Evolutionary conservation across 192 early-diverging fungal genomes (phyloP).

Genomic region (Spinellus fusiger): DNA sequence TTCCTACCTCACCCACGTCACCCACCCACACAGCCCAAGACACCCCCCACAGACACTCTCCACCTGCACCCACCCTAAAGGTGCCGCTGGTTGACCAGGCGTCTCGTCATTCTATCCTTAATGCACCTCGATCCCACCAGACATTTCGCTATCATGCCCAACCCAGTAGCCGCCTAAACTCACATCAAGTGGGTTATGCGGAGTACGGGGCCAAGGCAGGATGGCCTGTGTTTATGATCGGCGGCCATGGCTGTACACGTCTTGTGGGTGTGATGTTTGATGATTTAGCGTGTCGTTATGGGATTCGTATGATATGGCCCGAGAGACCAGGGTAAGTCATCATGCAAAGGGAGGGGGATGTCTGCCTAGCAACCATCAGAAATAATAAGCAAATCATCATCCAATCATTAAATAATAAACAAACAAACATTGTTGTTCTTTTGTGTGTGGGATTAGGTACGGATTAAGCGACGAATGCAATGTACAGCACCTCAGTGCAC

Average conservation of each 20-base stretch:
- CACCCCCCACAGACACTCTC: background rate
- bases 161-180: background rate
- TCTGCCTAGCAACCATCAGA: background rate
- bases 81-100: too few relatives aligned
- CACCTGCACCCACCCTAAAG: background rate
- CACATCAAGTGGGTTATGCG: constrained; percentile 29
- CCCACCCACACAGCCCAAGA: background rate
- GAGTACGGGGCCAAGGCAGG: constrained; percentile 26
- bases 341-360: background rate
- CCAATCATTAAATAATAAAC: background rate
- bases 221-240: constrained; percentile 31
- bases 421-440: background rate
- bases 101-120: constrained; percentile 9
- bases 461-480: constrained; percentile 31
- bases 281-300: constrained; percentile 27
- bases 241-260: constrained; percentile 32
- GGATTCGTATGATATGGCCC: constrained; percentile 32
- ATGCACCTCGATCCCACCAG: constrained; percentile 24
- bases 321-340: constrained; percentile 32
- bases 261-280: constrained; percentile 37
- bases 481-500: constrained; percentile 20
- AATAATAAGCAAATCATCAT: too few relatives aligned
- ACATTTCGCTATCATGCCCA: constrained; percentile 13
- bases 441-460: too few relatives aligned
- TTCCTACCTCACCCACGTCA: background rate